Evolutionary conservation across 768 basidiomycete species (phyloP).

Genomic region (Boletus reticulatus): DNA sequence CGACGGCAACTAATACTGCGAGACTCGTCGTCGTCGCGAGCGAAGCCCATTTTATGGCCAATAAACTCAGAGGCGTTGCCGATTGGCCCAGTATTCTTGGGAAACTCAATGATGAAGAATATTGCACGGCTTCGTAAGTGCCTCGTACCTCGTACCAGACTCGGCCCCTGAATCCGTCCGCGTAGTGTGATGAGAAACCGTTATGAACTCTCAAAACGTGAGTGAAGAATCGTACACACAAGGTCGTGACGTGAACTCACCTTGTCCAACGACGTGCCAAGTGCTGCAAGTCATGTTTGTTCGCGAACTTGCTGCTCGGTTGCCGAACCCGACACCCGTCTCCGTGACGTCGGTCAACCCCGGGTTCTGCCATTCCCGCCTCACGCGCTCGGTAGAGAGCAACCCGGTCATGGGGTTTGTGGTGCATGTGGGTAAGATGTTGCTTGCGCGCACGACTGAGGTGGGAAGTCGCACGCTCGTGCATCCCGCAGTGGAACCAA

Average conservation of each 20-base stretch:
- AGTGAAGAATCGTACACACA: background rate
- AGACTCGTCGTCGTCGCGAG: constrained; percentile 34
- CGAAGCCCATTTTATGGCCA: constrained; percentile 21
- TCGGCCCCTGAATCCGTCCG: background rate
- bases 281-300: constrained; percentile 37
- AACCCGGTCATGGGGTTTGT: no score
- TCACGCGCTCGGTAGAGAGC: constrained; percentile 22
- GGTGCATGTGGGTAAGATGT: constrained; percentile 9
- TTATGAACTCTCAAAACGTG: constrained; percentile 27
- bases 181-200: constrained; percentile 25
- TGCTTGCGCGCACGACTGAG: constrained; percentile 34
- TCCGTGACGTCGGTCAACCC: constrained; percentile 34
- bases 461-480: constrained; percentile 36
- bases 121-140: constrained; percentile 27
- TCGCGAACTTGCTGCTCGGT: constrained; percentile 33
- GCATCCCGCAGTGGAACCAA: constrained; percentile 30
- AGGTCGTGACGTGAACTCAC: background rate
- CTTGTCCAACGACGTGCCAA: constrained; percentile 4
- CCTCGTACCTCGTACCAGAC: background rate
- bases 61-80: constrained; percentile 4
- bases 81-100: constrained; percentile 27
- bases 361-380: constrained; percentile 34
- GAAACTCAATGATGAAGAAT: constrained; percentile 24
- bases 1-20: constrained; percentile 19
- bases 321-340: constrained; percentile 27